Evolutionary conservation across 2,329 filamentous ascomycete species (phyloP), one percentile per base, ranked within the genome.

Genomic region (Drechslerella dactyloides): DNA sequence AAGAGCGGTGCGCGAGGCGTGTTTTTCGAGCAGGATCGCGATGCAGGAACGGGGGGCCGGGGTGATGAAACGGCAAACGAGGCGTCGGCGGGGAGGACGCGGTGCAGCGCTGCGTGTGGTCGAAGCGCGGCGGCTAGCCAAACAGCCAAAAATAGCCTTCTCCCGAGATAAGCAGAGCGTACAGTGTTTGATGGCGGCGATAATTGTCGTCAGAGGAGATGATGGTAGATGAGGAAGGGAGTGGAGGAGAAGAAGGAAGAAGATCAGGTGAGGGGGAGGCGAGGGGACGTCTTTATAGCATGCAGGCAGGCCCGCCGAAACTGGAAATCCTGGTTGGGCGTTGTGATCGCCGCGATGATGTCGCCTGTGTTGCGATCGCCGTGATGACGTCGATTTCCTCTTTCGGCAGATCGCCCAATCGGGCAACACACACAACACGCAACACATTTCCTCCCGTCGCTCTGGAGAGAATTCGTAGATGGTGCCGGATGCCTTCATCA

Each of bases 31-130:
- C 24, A 13, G 33, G n/a, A n/a, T n/a, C n/a, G n/a, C n/a, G n/a
- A n/a, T n/a, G n/a, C n/a, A n/a, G n/a, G n/a, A n/a, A n/a, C n/a
- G n/a, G n/a, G n/a, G 57, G 51, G 64, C 46, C 23, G 51, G 35
- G 42, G 30, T 21, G 55, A 17, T 42, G 24, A 35, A 42, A 37
- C 35, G 50, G 33, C 17, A 40, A 37, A 27, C 40, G 61, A 19
- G 44, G 54, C 40, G 52, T 57, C 44, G 40, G 15, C 40, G 40
- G 11, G 40, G 13, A 23, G 44, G 21, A 19, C 17, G 15, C 19
- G 44, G 19, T 48, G n/a, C 44, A 21, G 44, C 44, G 44, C 21
- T 48, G 44, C 19, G 44, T 48, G 44, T 48, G 44, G 44, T 48
- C 44, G 19, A 19, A 21, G 4, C 8, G n/a, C 17, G 44, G 44